These are phyloP conservation scores for Phaeosphaeria sp. DNA, from an alignment of 2,329 filamentous ascomycete genomes.

Conservation along the genomic window DNA sequence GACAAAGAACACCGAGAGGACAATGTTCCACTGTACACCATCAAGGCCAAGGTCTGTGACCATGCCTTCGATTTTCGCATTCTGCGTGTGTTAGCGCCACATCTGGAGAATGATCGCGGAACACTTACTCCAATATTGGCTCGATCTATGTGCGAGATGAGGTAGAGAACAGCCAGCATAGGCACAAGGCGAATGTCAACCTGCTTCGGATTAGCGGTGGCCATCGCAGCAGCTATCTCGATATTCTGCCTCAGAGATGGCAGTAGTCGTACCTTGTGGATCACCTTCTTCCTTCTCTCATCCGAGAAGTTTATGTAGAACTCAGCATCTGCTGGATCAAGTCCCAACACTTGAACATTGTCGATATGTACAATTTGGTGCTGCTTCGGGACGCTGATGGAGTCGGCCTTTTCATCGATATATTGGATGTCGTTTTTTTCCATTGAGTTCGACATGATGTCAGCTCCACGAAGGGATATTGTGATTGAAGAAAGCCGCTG, in stretches of 20 bases:
- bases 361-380: conserved; percentile 34
- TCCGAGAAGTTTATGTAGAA: conserved; percentile 38
- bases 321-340: conserved; percentile 28
- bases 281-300: conserved; percentile 56
- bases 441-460: conserved; percentile 17
- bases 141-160: conserved; percentile 59
- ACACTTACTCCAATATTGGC: conserved; percentile 63
- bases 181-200: conserved; percentile 42
- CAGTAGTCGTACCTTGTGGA: conserved; percentile 23
- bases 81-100: conserved; percentile 18
- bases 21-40: conserved; percentile 65
- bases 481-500: background rate
- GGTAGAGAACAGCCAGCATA: conserved; percentile 52
- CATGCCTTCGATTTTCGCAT: conserved; percentile 69
- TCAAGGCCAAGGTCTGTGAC: conserved; percentile 62
- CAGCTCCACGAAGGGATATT: background rate
- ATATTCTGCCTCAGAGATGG: background rate
- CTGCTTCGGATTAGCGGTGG: conserved; percentile 1
- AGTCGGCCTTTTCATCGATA: conserved; percentile 29
- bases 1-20: conserved; percentile 66
- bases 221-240: background rate
- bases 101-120: background rate
- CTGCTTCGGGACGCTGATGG: conserved; percentile 18
- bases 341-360: conserved; percentile 32
- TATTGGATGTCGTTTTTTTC: conserved; percentile 33